Evolutionary conservation across 768 basidiomycete species (phyloP).

Genomic region (Mycena chlorophos): DNA sequence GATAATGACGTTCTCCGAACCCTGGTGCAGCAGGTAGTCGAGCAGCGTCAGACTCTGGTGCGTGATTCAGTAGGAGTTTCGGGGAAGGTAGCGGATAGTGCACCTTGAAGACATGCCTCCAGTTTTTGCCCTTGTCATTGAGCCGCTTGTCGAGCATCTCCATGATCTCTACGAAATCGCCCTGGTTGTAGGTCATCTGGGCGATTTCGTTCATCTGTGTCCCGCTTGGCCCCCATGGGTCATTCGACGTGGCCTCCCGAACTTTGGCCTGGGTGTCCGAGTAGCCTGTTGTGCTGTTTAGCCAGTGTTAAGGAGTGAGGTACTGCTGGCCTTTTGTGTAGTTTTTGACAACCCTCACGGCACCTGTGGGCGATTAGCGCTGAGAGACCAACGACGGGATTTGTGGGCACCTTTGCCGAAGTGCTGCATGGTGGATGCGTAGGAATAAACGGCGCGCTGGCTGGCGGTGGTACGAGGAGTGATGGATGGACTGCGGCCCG

Average conservation of each 20-base stretch:
- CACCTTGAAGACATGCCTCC: slow-evolving; percentile 99
- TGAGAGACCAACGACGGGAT: no score
- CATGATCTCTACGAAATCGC: slow-evolving; percentile 99
- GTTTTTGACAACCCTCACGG: slow-evolving; percentile 88
- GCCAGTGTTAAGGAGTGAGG: no score
- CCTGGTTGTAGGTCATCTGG: slow-evolving; percentile 96
- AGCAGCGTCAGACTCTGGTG: slow-evolving; percentile 83
- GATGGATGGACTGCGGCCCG: neutral
- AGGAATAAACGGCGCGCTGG: neutral
- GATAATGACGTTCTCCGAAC: slow-evolving; percentile 96
- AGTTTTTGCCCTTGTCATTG: slow-evolving; percentile 99
- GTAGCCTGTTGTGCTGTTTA: slow-evolving; percentile 92
- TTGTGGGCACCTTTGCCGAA: slow-evolving; percentile 87
- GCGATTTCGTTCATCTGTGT: slow-evolving; percentile 99
- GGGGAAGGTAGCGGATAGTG: slow-evolving; percentile 24
- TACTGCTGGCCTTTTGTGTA: slow-evolving; percentile 80
- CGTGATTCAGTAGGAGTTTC: slow-evolving; percentile 2
- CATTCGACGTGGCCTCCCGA: slow-evolving; percentile 94
- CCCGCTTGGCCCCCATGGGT: slow-evolving; percentile 96
- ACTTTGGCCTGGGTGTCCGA: slow-evolving; percentile 95
- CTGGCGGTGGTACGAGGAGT: neutral
- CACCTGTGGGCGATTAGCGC: no score
- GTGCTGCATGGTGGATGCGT: slow-evolving; percentile 56
- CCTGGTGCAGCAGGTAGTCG: slow-evolving; percentile 94
- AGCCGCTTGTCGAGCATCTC: slow-evolving; percentile 99